Evolutionary conservation across 2,329 filamentous ascomycete species (phyloP).

Genomic region (Immersiporthe knoxdaviesiana): DNA sequence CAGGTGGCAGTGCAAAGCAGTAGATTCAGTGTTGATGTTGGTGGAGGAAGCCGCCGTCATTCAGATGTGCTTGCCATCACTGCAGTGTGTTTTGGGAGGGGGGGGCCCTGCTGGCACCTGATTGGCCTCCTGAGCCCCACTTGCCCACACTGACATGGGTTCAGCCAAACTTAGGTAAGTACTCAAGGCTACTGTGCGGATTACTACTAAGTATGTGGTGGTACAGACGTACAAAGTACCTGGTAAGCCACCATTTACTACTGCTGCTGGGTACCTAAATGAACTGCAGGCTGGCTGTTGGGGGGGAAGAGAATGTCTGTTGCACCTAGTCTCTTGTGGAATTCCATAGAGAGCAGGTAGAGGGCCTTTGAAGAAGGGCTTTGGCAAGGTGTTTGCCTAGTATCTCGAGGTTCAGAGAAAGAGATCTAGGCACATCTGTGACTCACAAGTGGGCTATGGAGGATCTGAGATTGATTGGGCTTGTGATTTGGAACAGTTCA

Average conservation of each 20-base stretch:
- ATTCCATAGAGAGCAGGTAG: not conserved
- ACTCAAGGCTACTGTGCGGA: not conserved
- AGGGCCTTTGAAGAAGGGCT: not conserved
- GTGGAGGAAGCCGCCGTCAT: constrained; percentile 1
- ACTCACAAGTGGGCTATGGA: not conserved
- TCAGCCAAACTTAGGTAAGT: not conserved
- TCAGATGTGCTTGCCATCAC: not conserved
- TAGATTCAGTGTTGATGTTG: constrained; percentile 7
- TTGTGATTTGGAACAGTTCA: not conserved
- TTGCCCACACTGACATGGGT: not conserved
- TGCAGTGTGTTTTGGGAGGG: not conserved
- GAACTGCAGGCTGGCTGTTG: not conserved
- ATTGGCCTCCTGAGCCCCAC: not conserved
- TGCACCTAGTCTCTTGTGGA: not conserved
- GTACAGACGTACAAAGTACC: not conserved
- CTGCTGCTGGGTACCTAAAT: not conserved
- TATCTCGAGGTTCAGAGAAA: not conserved
- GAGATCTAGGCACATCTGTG: not conserved
- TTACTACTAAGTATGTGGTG: not conserved
- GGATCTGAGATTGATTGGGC: not conserved
- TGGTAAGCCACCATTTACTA: not conserved
- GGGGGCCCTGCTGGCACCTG: not conserved
- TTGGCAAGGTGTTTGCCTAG: not conserved
- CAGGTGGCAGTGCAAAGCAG: constrained; percentile 5
- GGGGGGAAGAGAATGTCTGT: not conserved